A percentile compares a stretch with the other conserved stretches of the same genome.
Evolutionary conservation across 1,284 basidiomycete species (phyloP).

Genomic region (Gomphus sp.): DNA sequence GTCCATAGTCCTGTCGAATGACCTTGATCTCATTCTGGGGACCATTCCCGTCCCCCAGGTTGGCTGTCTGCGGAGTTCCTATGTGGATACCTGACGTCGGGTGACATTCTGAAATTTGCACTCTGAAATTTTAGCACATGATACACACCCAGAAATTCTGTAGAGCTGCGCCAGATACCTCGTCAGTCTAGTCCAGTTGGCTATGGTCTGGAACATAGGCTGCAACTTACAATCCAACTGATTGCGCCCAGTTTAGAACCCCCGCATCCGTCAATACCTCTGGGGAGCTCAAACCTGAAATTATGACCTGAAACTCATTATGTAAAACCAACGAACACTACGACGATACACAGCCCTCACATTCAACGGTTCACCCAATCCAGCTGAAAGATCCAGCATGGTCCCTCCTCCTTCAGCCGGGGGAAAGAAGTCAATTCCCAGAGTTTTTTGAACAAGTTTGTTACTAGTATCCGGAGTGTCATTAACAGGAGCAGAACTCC

Average conservation of each 20-base stretch:
- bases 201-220: background rate
- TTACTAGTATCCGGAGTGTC: background rate
- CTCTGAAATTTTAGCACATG: background rate
- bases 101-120: background rate
- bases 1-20: constrained; percentile 59
- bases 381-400: constrained; percentile 38
- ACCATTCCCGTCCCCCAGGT: constrained; percentile 63
- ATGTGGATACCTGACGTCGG: constrained; percentile 33
- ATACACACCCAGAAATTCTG: constrained; percentile 51
- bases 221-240: constrained; percentile 50
- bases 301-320: constrained; percentile 13
- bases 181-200: background rate
- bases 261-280: constrained; percentile 58
- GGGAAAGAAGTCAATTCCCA: constrained; percentile 30
- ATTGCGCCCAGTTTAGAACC: constrained; percentile 46
- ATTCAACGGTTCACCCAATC: constrained; percentile 63
- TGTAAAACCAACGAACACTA: background rate
- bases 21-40: constrained; percentile 53
- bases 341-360: constrained; percentile 21
- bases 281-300: constrained; percentile 49
- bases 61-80: constrained; percentile 53
- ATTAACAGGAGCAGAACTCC: background rate
- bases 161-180: constrained; percentile 35
- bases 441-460: background rate
- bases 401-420: constrained; percentile 41